phyloP scores from a whole-genome alignment of 106 monocot species.

The Amphibolis antarctica region DNA sequence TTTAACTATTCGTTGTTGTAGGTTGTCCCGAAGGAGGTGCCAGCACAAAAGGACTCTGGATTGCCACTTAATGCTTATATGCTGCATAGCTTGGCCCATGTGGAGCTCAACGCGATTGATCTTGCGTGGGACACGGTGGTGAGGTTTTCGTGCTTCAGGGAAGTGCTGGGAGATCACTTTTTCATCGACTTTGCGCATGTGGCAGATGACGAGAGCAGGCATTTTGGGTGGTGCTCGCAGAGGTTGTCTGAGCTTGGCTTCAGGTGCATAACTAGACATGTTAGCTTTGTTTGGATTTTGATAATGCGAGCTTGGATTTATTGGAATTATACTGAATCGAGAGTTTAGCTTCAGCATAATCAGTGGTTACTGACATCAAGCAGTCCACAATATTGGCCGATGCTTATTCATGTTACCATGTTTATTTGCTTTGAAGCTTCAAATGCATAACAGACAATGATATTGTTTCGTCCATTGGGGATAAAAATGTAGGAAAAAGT shows the following conservation, averaged over 20 bases:
- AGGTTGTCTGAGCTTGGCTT: slow-evolving; percentile 76
- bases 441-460: too few relatives aligned
- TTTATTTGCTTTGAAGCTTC: too few relatives aligned
- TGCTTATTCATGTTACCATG: too few relatives aligned
- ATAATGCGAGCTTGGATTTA: not conserved
- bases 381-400: too few relatives aligned
- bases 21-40: slow-evolving; percentile 68
- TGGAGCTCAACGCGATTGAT: slow-evolving; percentile 92
- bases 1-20: slow-evolving; percentile 9
- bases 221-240: slow-evolving; percentile 86
- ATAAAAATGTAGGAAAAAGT: too few relatives aligned
- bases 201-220: slow-evolving; percentile 94
- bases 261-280: slow-evolving; percentile 43
- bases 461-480: too few relatives aligned
- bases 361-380: too few relatives aligned
- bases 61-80: slow-evolving; percentile 81
- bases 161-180: slow-evolving; percentile 58
- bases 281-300: not conserved
- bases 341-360: too few relatives aligned
- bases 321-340: too few relatives aligned
- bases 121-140: slow-evolving; percentile 94
- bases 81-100: slow-evolving; percentile 85
- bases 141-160: slow-evolving; percentile 40
- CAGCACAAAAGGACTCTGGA: slow-evolving; percentile 54
- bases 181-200: slow-evolving; percentile 81